A percentile compares a stretch with the other conserved stretches of the same genome.
Conservation (phyloP, 805 yeast species). For the Barnettozyma sucrosica region DNA sequence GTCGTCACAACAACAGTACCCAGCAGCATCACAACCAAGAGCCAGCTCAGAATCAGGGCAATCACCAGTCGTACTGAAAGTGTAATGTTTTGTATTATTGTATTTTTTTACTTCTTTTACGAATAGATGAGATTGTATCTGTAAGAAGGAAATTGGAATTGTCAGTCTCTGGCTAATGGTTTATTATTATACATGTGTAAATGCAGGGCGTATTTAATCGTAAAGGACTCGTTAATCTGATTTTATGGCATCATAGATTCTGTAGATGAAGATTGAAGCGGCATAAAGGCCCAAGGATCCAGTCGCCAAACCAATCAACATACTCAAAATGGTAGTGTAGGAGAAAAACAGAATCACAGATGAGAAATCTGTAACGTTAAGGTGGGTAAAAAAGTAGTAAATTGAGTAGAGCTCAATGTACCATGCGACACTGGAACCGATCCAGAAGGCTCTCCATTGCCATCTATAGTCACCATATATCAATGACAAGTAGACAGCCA, state of each 20-base stretch:
- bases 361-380: slow-evolving; percentile 61
- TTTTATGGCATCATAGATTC: slow-evolving; percentile 53
- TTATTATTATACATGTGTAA: background rate
- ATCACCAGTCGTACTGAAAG: slow-evolving; percentile 12
- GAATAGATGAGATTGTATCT: background rate
- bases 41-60: slow-evolving; percentile 5
- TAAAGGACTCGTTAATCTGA: slow-evolving; percentile 33
- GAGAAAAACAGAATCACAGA: slow-evolving; percentile 64
- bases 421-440: slow-evolving; percentile 67
- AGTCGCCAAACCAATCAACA: slow-evolving; percentile 59
- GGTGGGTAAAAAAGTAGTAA: slow-evolving; percentile 53
- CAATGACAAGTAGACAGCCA: slow-evolving; percentile 60
- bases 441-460: slow-evolving; percentile 79
- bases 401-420: slow-evolving; percentile 63
- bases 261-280: slow-evolving; percentile 58
- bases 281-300: slow-evolving; percentile 72
- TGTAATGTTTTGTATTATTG: slow-evolving; percentile 6
- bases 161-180: background rate
- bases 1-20: slow-evolving; percentile 9
- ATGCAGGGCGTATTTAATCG: background rate
- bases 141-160: background rate
- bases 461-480: slow-evolving; percentile 54
- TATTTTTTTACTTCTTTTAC: background rate
- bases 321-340: slow-evolving; percentile 61
- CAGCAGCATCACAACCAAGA: slow-evolving; percentile 6